Evolutionary conservation across 1,284 basidiomycete species (phyloP).

Genomic region (Volvariella volvacea): DNA sequence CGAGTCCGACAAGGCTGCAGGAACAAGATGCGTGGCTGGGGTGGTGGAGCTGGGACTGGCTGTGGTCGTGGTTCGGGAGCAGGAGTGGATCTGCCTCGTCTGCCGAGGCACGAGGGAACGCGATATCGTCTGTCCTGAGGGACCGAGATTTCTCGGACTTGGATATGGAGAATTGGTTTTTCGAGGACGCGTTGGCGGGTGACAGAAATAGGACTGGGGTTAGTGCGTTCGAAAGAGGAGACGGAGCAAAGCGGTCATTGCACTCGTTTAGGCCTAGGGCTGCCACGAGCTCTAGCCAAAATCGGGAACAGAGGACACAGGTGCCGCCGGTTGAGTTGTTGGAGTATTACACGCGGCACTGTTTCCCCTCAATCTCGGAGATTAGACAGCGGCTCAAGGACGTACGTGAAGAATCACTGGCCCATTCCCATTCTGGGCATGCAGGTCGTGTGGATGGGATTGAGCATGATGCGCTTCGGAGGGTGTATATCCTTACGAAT

Average conservation of each 20-base stretch:
- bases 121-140: neutral
- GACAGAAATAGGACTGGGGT: neutral
- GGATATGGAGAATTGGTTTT: neutral
- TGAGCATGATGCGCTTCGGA: slow-evolving; percentile 15
- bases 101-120: too few relatives aligned
- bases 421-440: too few relatives aligned
- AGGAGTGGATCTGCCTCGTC: too few relatives aligned
- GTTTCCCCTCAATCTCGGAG: slow-evolving; percentile 47
- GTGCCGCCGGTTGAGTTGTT: too few relatives aligned
- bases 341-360: slow-evolving; percentile 44
- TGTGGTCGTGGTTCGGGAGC: too few relatives aligned
- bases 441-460: too few relatives aligned
- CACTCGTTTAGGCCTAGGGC: too few relatives aligned
- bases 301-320: too few relatives aligned
- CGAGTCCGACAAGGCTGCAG: too few relatives aligned
- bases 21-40: neutral
- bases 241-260: slow-evolving; percentile 11
- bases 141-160: neutral
- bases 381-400: slow-evolving; percentile 38
- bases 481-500: slow-evolving; percentile 41
- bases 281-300: too few relatives aligned
- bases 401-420: slow-evolving; percentile 23
- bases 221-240: slow-evolving; percentile 7
- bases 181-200: neutral
- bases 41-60: too few relatives aligned